Evolutionary conservation across 2,329 filamentous ascomycete species (phyloP).

Genomic region (Penicillium decumbens): DNA sequence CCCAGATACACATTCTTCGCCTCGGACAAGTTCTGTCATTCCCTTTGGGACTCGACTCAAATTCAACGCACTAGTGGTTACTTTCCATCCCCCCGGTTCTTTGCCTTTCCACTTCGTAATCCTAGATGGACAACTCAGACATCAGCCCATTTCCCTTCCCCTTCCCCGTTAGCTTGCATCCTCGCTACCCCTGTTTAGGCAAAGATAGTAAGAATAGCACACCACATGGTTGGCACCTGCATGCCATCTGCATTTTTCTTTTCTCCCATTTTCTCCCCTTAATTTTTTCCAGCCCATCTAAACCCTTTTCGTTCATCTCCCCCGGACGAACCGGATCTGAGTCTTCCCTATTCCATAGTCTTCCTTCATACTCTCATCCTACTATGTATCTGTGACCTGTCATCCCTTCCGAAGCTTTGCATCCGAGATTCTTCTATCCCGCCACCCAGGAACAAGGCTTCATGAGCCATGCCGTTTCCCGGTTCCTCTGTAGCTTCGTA

Average conservation of each 20-base stretch:
- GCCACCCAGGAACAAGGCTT: conserved; percentile 21
- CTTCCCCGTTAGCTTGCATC: background rate
- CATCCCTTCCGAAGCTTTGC: conserved; percentile 1
- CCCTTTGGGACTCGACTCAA: background rate
- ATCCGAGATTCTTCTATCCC: conserved; percentile 17
- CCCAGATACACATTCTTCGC: conserved; percentile 12
- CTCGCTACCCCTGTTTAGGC: background rate
- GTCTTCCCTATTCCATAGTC: background rate
- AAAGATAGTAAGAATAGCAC: conserved; percentile 16
- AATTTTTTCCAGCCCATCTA: background rate
- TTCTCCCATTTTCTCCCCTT: background rate
- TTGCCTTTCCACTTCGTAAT: background rate
- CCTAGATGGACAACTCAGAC: background rate
- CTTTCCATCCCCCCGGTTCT: background rate
- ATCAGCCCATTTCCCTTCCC: background rate
- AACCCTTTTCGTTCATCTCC: background rate
- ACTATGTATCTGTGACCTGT: background rate
- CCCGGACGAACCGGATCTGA: conserved; percentile 10
- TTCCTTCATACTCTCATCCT: too few relatives aligned
- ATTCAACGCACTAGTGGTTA: background rate
- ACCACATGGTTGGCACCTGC: conserved; percentile 35
- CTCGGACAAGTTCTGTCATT: conserved; percentile 3
- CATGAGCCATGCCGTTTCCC: conserved; percentile 13
- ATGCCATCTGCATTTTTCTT: conserved; percentile 16
- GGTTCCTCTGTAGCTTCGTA: conserved; percentile 14